phyloP scores from a whole-genome alignment of 768 basidiomycete genomes.

The Rhizopogon salebrosus region DNA sequence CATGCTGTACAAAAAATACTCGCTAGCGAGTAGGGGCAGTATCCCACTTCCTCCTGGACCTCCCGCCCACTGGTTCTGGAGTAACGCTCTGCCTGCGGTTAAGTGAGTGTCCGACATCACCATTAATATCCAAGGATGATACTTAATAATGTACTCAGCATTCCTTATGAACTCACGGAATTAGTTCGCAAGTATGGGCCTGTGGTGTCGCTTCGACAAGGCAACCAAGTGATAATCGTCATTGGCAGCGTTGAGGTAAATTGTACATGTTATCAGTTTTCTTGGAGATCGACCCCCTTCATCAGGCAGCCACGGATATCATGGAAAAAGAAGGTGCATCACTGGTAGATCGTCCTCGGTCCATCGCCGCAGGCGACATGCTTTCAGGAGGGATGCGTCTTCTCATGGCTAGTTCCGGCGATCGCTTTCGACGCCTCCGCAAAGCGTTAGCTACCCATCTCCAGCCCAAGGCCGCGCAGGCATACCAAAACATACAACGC shows the following conservation, averaged over 20 bases:
- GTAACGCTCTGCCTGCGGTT: slow-evolving; percentile 7
- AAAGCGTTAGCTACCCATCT: slow-evolving; percentile 50
- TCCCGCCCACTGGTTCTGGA: slow-evolving; percentile 13
- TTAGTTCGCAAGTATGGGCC: slow-evolving; percentile 58
- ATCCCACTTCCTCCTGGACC: slow-evolving; percentile 16
- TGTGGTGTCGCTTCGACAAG: slow-evolving; percentile 48
- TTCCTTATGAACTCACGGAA: slow-evolving; percentile 34
- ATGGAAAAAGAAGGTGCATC: slow-evolving; percentile 52
- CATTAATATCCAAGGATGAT: background rate
- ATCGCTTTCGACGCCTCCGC: slow-evolving; percentile 49
- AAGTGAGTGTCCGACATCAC: background rate
- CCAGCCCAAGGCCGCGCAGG: slow-evolving; percentile 38
- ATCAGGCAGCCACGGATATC: slow-evolving; percentile 47
- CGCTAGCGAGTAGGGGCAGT: background rate
- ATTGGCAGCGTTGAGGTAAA: slow-evolving; percentile 1
- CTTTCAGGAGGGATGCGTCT: slow-evolving; percentile 50
- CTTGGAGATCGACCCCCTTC: background rate
- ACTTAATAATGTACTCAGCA: slow-evolving; percentile 1
- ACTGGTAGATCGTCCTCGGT: slow-evolving; percentile 41
- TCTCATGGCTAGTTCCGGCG: slow-evolving; percentile 42
- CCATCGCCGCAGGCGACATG: slow-evolving; percentile 47
- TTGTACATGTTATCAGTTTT: background rate
- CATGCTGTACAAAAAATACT: background rate
- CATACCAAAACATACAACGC: slow-evolving; percentile 40
- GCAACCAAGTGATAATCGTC: slow-evolving; percentile 19